These are phyloP conservation scores for Tolypocladium paradoxum DNA, from an alignment of 2,329 filamentous ascomycete species.

Conservation along the genomic window DNA sequence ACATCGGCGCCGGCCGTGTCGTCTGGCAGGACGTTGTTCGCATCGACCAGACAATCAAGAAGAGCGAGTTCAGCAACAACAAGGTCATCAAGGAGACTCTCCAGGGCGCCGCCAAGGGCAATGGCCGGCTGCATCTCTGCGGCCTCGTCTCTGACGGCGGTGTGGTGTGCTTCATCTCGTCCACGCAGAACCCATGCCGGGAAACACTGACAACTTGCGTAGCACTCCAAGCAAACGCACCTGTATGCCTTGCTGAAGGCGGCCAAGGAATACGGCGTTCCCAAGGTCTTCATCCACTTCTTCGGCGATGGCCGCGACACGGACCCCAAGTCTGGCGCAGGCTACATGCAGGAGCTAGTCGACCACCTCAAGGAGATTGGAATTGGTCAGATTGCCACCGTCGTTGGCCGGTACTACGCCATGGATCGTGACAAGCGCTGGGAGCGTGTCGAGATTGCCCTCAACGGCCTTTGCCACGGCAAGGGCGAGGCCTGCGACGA, in stretches of 20 bases:
- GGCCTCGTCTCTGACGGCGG: slow-evolving; percentile 92
- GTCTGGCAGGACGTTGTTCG: slow-evolving; percentile 98
- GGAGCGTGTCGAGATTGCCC: slow-evolving; percentile 83
- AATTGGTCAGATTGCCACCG: slow-evolving; percentile 76
- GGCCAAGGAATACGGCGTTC: slow-evolving; percentile 78
- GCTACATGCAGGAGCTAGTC: slow-evolving; percentile 79
- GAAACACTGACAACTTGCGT: slow-evolving; percentile 3
- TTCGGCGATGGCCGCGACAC: slow-evolving; percentile 97
- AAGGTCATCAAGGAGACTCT: slow-evolving; percentile 69
- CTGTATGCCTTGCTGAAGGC: slow-evolving; percentile 78
- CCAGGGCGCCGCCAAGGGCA: slow-evolving; percentile 71
- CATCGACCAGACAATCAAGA: slow-evolving; percentile 89
- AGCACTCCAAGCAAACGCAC: slow-evolving; percentile 92
- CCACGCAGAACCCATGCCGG: neutral
- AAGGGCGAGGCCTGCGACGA: slow-evolving; percentile 81
- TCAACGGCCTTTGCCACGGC: slow-evolving; percentile 76
- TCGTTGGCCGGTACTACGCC: slow-evolving; percentile 93
- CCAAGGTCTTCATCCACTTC: slow-evolving; percentile 96
- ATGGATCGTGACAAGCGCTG: slow-evolving; percentile 99
- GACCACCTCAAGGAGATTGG: slow-evolving; percentile 75
- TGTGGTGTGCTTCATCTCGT: slow-evolving; percentile 46
- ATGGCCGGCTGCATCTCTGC: slow-evolving; percentile 83
- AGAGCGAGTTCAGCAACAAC: slow-evolving; percentile 65
- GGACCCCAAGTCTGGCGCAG: slow-evolving; percentile 85
- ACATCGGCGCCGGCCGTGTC: slow-evolving; percentile 93